Conservation (phyloP, 2,329 filamentous ascomycete genomes). For the Alternaria viburni region DNA sequence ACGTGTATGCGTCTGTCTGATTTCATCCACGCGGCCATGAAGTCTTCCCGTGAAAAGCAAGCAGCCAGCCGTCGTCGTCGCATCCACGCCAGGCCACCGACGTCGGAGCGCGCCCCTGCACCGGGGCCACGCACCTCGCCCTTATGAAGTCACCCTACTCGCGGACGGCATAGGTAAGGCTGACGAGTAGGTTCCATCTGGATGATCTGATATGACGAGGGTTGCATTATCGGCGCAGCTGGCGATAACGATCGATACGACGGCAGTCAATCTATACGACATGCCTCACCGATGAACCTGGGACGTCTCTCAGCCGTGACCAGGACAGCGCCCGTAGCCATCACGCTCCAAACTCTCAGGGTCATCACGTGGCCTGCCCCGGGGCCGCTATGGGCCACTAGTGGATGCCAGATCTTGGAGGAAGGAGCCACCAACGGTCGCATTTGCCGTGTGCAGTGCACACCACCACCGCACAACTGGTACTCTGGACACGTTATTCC, state of each 20-base stretch:
- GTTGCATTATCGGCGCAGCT: background rate
- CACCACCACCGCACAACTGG: background rate
- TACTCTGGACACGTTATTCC: background rate
- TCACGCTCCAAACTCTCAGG: background rate
- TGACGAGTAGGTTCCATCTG: slow-evolving; percentile 18
- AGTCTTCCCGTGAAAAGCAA: background rate
- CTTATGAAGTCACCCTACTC: slow-evolving; percentile 16
- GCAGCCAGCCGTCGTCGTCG: background rate
- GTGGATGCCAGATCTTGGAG: background rate
- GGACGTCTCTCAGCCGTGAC: background rate
- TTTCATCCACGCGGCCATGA: background rate
- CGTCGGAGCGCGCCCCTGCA: slow-evolving; percentile 28
- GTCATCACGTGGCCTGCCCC: background rate
- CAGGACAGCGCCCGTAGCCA: background rate
- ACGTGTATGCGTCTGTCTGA: background rate
- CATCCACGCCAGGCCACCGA: slow-evolving; percentile 13
- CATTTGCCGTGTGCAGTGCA: background rate
- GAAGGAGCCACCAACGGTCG: background rate
- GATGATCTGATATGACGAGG: slow-evolving; percentile 6
- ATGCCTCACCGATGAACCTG: background rate
- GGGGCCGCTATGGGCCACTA: background rate
- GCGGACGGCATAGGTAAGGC: slow-evolving; percentile 15
- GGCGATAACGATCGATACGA: background rate
- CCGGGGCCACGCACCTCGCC: slow-evolving; percentile 25
- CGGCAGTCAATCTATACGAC: background rate